Conservation (phyloP, 495 filamentous ascomycete species). For the Cenococcum geophilum region DNA sequence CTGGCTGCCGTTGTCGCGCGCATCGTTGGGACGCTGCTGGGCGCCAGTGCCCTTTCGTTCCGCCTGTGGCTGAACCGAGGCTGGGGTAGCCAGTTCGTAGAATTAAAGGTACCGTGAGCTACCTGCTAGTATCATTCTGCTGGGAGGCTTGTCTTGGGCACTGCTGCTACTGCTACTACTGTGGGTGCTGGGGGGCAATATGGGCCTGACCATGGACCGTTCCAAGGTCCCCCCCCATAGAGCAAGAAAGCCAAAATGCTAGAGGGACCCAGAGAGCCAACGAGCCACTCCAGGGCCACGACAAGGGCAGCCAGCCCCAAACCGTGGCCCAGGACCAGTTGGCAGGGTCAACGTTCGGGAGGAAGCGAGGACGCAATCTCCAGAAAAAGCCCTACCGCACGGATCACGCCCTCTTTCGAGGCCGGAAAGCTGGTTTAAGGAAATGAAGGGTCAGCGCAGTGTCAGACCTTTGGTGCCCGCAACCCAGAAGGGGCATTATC, state of each 20-base stretch:
- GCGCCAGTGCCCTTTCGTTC: background rate
- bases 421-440: conserved; percentile 8
- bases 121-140: background rate
- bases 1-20: background rate
- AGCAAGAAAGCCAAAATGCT: too few species aligned
- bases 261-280: too few species aligned
- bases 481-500: conserved; percentile 19
- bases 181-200: too few species aligned
- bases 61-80: conserved; percentile 22
- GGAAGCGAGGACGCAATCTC: conserved; percentile 26
- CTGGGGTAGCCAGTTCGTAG: conserved; percentile 12
- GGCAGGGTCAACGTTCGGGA: conserved; percentile 30
- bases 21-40: background rate
- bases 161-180: too few species aligned
- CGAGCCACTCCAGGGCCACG: background rate
- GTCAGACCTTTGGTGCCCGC: conserved; percentile 21
- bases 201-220: too few species aligned
- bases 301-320: conserved; percentile 10
- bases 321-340: conserved; percentile 20
- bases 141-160: background rate
- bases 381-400: conserved; percentile 29
- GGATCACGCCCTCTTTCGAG: conserved; percentile 20
- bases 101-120: conserved; percentile 18
- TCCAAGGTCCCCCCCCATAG: too few species aligned
- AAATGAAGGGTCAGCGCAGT: conserved; percentile 29